These are phyloP conservation scores for Didymella sp. DNA, from an alignment of 2,329 filamentous ascomycete genomes.

Conservation along the genomic window DNA sequence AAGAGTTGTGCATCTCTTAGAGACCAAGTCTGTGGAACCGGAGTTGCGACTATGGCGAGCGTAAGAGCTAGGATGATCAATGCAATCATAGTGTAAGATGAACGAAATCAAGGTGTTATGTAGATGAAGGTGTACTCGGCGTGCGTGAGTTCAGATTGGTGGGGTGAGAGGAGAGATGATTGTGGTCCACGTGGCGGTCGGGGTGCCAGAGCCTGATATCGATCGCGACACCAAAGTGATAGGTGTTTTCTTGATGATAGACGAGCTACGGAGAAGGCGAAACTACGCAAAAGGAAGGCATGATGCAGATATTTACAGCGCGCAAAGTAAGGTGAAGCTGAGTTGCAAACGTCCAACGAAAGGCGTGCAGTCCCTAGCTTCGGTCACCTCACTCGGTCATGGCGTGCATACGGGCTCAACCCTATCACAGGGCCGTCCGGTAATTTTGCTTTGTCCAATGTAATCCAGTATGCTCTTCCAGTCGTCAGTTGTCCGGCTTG, in stretches of 20 bases:
- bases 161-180: background rate
- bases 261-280: background rate
- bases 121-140: background rate
- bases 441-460: no score
- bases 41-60: background rate
- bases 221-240: background rate
- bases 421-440: background rate
- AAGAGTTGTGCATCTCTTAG: constrained; percentile 8
- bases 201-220: background rate
- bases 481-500: background rate
- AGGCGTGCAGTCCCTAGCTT: constrained; percentile 3
- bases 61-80: background rate
- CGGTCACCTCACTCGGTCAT: background rate
- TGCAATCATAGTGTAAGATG: background rate
- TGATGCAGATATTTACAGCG: background rate
- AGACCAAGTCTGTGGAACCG: background rate
- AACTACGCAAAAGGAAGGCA: background rate
- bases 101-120: background rate
- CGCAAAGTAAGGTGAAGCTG: constrained; percentile 3
- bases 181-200: background rate
- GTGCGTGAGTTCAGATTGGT: background rate
- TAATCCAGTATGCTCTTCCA: background rate
- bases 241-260: background rate
- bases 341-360: background rate
- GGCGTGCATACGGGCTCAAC: background rate